Evolutionary conservation across 768 basidiomycete species (phyloP), one percentile per base, ranked within the genome.

Genomic region (Cystobasidium ongulense): DNA sequence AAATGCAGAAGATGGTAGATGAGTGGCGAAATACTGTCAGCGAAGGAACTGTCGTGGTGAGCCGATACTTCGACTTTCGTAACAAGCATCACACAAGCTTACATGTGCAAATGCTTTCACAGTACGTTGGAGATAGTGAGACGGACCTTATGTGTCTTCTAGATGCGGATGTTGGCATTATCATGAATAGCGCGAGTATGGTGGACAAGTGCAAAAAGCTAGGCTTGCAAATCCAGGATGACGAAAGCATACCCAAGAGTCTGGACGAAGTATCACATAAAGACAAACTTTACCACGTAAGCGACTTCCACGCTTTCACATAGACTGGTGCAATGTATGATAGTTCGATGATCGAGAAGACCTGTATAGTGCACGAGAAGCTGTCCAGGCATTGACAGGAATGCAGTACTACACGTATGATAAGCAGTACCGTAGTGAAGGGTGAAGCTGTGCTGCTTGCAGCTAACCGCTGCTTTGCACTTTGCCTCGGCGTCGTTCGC

Each of bases 1-100:
- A 71, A 54, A 71, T 71, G 68, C 68, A 54, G 52, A 54, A 59
- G n/a, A 71, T 71, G 68, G 53, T 59, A 52, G 66, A 68, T 23
- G 66, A 36, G n/a, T 54, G 68, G 68, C 25, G 68, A 53, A 36
- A 39, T 46, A 41, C 33, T 21, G 54, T n/a, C 15, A 29, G 25
- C 21, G 38, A 59, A 8, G 43, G 68, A 7, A 54, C 36, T 5
- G 52, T 71, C 35, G 53, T 71, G 54, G 68, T 71, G 18, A 59
- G 68, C 53, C 27, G 5, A 46, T 61, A 15, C 59, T 4, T 15
- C 15, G 11, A 15, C 18, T 7, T 15, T 33, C 27, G 59, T 41
- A 38, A 11, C 38, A 3, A 8, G 15, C 21, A 4, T 11, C 46
- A 3, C 18, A 21, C 3, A 64, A 64, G 4, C 31, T 64, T 8